phyloP scores from a whole-genome alignment of 2,329 filamentous ascomycete species.

The Furcasterigmium sp. region DNA sequence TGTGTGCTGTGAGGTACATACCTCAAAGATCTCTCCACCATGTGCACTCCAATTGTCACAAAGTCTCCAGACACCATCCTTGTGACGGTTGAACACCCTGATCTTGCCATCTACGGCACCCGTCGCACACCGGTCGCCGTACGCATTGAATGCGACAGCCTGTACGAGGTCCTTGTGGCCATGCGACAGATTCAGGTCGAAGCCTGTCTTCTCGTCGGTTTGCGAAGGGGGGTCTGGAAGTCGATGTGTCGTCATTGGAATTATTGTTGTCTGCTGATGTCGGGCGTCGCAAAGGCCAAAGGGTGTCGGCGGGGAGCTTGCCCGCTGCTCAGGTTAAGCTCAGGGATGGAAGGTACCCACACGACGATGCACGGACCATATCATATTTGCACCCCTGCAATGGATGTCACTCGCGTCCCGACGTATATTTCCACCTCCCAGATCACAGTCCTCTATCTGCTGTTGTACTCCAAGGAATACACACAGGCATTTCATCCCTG shows the following conservation, averaged over 20 bases:
- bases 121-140: slow-evolving; percentile 86
- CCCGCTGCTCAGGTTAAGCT: too few species aligned
- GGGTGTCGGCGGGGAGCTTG: too few species aligned
- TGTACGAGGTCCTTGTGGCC: slow-evolving; percentile 78
- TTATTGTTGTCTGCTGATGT: too few species aligned
- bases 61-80: slow-evolving; percentile 70
- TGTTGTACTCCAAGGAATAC: too few species aligned
- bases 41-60: slow-evolving; percentile 89
- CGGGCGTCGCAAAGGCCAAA: too few species aligned
- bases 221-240: slow-evolving; percentile 22
- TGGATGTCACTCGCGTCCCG: too few species aligned
- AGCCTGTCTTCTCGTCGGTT: slow-evolving; percentile 39
- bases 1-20: slow-evolving; percentile 37
- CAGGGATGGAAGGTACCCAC: too few species aligned
- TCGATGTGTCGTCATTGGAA: slow-evolving; percentile 7
- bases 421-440: too few species aligned
- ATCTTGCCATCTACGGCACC: slow-evolving; percentile 90
- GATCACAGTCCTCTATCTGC: too few species aligned
- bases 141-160: slow-evolving; percentile 84
- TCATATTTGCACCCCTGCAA: too few species aligned
- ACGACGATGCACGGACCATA: too few species aligned
- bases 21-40: slow-evolving; percentile 84
- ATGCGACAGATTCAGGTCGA: slow-evolving; percentile 62
- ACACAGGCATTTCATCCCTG: too few species aligned
- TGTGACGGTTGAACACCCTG: slow-evolving; percentile 82